Evolutionary conservation across 192 early-diverging fungal genomes (phyloP), one percentile per base, ranked within the genome.

Genomic region (Funneliformis geosporum): DNA sequence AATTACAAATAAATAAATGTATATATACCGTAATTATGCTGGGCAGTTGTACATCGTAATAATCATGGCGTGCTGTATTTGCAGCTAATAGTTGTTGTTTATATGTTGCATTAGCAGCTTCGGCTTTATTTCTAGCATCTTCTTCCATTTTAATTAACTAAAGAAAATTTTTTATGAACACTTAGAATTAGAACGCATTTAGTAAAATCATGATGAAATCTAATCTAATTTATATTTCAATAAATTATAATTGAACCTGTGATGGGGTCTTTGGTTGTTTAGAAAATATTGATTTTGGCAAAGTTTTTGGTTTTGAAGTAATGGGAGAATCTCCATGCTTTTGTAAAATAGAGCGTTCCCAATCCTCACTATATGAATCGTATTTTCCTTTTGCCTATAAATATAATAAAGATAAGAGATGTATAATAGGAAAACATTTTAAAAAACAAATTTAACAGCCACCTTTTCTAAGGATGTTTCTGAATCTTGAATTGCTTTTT

Each of bases 401-500:
- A 73, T 11, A 66, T 33, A 65, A 66, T 27, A 8, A 39, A 76
- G 23, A n/a, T 33, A 47, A n/a, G n/a, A 76, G 33, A 27, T 73
- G 18, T 61, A 70, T 75, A 4, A 23, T 14, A n/a, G 1, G 7
- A 8, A n/a, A 59, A 11, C 39, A 23, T 33, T 16, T 46, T 47
- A 25, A 27, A 14, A 6, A 12, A 55, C 23, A 50, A 27, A n/a
- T 42, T 21, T 23, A 46, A 73, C 11, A 60, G 39, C 21, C 81
- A 95, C 92, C 89, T 97, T 97, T 69, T 98, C 97, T 66, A 98
- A 83, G 61, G 86, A 80, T 43, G 79, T 80, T 78, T 97, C 95
- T 18, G 93, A 88, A 11, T 97, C 96, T 55, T 90, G 88, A 23
- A 96, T 89, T 28, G 86, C 85, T 82, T 92, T 93, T 75, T 92